Percentiles rank a stretch among this genome's conserved stretches.
Conservation (phyloP, 2,329 filamentous ascomycete species). For the Aureobasidium vineae region DNA sequence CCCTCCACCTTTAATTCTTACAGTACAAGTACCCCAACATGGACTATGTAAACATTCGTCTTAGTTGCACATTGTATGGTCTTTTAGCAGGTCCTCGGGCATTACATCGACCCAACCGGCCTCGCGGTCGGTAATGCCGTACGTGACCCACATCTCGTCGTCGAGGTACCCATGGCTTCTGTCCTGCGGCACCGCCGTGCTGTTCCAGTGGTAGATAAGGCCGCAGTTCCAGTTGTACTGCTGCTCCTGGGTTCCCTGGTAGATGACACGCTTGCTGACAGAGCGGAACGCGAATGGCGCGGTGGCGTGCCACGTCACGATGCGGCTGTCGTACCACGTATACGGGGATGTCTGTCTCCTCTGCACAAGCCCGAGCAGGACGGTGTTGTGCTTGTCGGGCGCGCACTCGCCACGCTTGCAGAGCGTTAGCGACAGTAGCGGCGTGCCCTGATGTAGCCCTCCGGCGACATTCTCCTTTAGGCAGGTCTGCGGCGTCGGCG, state of each 20-base stretch:
- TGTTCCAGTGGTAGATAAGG: background rate
- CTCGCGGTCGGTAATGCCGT: background rate
- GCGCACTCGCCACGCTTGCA: background rate
- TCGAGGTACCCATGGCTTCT: background rate
- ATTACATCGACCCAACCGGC: background rate
- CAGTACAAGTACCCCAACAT: no score
- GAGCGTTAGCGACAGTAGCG: background rate
- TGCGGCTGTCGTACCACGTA: background rate
- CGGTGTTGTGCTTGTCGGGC: background rate
- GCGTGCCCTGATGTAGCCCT: background rate
- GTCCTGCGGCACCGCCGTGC: background rate
- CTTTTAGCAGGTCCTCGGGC: background rate
- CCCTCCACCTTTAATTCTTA: no score
- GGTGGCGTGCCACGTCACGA: background rate
- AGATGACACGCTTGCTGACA: background rate
- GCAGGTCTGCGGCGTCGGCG: background rate
- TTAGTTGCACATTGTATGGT: background rate
- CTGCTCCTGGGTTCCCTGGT: background rate
- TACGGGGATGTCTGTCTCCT: background rate
- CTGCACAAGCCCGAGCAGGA: background rate
- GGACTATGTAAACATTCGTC: no score
- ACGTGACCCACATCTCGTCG: background rate
- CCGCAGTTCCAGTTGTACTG: background rate
- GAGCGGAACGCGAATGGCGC: background rate
- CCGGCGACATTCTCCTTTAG: background rate